phyloP scores from a whole-genome alignment of 2,329 filamentous ascomycete species.

The Xylaria sp. region DNA sequence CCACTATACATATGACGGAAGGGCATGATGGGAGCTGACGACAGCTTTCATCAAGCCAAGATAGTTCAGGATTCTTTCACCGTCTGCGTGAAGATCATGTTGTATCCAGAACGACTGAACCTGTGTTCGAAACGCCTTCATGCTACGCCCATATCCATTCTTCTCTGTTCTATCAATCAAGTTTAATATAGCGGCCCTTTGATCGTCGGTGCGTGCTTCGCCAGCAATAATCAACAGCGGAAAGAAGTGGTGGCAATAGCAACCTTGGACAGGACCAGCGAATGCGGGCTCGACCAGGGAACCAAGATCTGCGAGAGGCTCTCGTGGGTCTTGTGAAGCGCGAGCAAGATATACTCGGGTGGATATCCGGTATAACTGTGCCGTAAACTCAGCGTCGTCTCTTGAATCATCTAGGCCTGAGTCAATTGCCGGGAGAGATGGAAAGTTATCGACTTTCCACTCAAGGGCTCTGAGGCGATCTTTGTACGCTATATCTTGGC shows the following conservation, averaged over 20 bases:
- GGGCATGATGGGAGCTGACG: slow-evolving; percentile 40
- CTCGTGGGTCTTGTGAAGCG: slow-evolving; percentile 43
- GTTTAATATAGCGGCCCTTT: slow-evolving; percentile 47
- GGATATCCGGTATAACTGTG: slow-evolving; percentile 39
- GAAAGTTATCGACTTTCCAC: slow-evolving; percentile 28
- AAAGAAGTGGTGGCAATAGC: slow-evolving; percentile 50
- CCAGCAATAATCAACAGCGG: slow-evolving; percentile 52
- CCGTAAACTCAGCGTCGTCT: slow-evolving; percentile 19
- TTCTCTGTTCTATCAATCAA: slow-evolving; percentile 48
- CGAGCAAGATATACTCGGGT: slow-evolving; percentile 42
- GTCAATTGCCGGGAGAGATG: neutral
- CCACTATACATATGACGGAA: slow-evolving; percentile 41
- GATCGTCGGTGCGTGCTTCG: slow-evolving; percentile 51
- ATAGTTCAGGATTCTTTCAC: slow-evolving; percentile 49
- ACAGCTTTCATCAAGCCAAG: slow-evolving; percentile 42
- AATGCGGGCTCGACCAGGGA: slow-evolving; percentile 39
- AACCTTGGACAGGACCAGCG: slow-evolving; percentile 15
- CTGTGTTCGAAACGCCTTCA: slow-evolving; percentile 39
- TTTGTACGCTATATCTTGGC: slow-evolving; percentile 32
- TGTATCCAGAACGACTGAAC: slow-evolving; percentile 52
- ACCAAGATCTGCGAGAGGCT: slow-evolving; percentile 40
- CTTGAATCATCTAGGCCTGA: neutral
- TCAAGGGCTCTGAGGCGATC: slow-evolving; percentile 35
- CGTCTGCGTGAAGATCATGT: slow-evolving; percentile 50
- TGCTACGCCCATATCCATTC: slow-evolving; percentile 37